Conservation (phyloP, 1,284 basidiomycete genomes). For the Vanrija sp. region DNA sequence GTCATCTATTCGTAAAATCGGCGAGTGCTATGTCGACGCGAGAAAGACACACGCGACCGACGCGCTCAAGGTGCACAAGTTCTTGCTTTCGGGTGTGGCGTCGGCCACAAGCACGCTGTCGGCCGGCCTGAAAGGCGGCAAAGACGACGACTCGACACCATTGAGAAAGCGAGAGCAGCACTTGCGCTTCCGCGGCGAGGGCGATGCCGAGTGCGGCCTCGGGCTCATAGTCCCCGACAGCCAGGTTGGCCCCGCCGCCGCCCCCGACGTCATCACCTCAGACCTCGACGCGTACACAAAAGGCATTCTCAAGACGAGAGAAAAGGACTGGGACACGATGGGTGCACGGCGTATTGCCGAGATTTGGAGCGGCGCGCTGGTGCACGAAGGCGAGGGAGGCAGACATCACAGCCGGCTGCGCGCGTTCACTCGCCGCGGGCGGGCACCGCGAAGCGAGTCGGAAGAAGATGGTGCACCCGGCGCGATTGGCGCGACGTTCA, state of each 20-base stretch:
- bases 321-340: constrained; percentile 43
- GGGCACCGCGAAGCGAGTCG: not conserved
- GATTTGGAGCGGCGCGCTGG: constrained; percentile 35
- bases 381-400: not conserved
- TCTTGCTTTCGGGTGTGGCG: constrained; percentile 38
- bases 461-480: constrained; percentile 15
- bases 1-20: constrained; percentile 26
- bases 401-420: constrained; percentile 1
- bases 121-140: constrained; percentile 38
- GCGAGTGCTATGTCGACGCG: constrained; percentile 28
- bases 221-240: constrained; percentile 36
- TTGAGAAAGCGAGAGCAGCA: constrained; percentile 41
- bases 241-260: constrained; percentile 26
- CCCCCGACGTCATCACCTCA: constrained; percentile 38
- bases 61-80: constrained; percentile 36
- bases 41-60: constrained; percentile 31
- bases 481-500: constrained; percentile 14
- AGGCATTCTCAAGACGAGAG: constrained; percentile 36
- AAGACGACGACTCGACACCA: constrained; percentile 29
- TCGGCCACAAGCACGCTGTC: constrained; percentile 33
- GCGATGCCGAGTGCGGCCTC: constrained; percentile 22
- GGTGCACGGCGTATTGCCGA: constrained; percentile 39
- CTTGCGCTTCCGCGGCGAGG: constrained; percentile 20
- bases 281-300: constrained; percentile 41
- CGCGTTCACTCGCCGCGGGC: constrained; percentile 5